Evolutionary conservation across 1,284 basidiomycete species (phyloP).

Genomic region (Marasmius oreades): DNA sequence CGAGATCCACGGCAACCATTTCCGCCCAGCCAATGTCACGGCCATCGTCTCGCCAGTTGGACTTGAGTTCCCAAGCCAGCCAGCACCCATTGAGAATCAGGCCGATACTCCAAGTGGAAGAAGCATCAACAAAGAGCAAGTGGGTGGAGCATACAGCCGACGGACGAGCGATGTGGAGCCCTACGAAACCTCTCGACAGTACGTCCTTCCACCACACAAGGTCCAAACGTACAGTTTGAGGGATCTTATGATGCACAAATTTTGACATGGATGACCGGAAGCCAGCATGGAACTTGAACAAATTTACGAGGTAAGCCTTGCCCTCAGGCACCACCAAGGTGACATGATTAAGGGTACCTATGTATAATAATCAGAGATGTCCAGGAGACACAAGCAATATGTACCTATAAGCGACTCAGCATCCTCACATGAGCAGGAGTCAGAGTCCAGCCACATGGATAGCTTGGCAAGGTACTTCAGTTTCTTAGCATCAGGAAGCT

Average conservation of each 20-base stretch:
- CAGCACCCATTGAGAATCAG: slow-evolving; percentile 19
- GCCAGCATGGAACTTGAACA: slow-evolving; percentile 11
- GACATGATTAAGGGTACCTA: slow-evolving; percentile 20
- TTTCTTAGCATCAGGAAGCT: slow-evolving; percentile 26
- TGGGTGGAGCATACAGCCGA: neutral
- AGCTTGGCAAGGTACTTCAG: slow-evolving; percentile 5
- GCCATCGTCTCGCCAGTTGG: slow-evolving; percentile 20
- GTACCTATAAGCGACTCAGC: slow-evolving; percentile 9
- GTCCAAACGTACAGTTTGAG: slow-evolving; percentile 16
- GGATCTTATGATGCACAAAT: slow-evolving; percentile 4
- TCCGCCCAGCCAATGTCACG: slow-evolving; percentile 34
- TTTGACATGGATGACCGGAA: slow-evolving; percentile 2
- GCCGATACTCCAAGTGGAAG: slow-evolving; percentile 22
- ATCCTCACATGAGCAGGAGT: neutral
- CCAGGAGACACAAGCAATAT: no score
- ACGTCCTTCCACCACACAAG: slow-evolving; percentile 9
- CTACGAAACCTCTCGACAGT: slow-evolving; percentile 6
- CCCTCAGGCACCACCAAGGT: slow-evolving; percentile 11
- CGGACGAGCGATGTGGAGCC: slow-evolving; percentile 7
- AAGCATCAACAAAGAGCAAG: slow-evolving; percentile 26
- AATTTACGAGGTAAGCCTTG: neutral
- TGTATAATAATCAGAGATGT: no score
- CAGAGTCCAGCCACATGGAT: neutral
- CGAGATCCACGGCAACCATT: slow-evolving; percentile 28
- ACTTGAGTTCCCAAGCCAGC: slow-evolving; percentile 22